phyloP scores from a whole-genome alignment of 352 stramenopile species.

The Globisporangium radiosum region DNA sequence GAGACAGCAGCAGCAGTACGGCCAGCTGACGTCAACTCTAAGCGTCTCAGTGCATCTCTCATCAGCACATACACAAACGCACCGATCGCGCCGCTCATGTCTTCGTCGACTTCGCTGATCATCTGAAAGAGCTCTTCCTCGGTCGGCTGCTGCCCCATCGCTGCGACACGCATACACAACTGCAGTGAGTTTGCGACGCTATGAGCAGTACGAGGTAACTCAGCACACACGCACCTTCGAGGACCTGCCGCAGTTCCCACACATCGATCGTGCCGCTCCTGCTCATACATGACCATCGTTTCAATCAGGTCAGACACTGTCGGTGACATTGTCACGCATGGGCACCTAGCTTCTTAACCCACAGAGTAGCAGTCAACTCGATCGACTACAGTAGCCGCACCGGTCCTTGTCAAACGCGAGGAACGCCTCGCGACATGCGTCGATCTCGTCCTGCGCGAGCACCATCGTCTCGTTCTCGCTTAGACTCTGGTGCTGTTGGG shows the following conservation, averaged over 20 bases:
- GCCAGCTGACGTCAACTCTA: no score
- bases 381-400: constrained; percentile 14
- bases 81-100: constrained; percentile 94
- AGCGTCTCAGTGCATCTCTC: no score
- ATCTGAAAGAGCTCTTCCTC: constrained; percentile 98
- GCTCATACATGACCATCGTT: not conserved
- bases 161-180: constrained; percentile 15
- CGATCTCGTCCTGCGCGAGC: constrained; percentile 94
- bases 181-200: no score
- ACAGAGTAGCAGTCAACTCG: no score
- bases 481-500: no score
- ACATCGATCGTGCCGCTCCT: constrained; percentile 94
- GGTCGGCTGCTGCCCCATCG: constrained; percentile 96
- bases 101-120: constrained; percentile 88
- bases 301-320: not conserved
- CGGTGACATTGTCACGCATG: no score
- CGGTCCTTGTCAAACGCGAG: constrained; percentile 96
- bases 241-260: constrained; percentile 88
- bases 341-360: no score
- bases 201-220: not conserved
- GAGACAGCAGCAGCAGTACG: not conserved
- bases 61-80: not conserved
- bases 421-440: constrained; percentile 95
- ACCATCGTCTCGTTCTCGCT: constrained; percentile 34
- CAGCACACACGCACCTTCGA: constrained; percentile 70